phyloP scores from a whole-genome alignment of 2,329 filamentous ascomycete species.

The Corynespora cassiicola region DNA sequence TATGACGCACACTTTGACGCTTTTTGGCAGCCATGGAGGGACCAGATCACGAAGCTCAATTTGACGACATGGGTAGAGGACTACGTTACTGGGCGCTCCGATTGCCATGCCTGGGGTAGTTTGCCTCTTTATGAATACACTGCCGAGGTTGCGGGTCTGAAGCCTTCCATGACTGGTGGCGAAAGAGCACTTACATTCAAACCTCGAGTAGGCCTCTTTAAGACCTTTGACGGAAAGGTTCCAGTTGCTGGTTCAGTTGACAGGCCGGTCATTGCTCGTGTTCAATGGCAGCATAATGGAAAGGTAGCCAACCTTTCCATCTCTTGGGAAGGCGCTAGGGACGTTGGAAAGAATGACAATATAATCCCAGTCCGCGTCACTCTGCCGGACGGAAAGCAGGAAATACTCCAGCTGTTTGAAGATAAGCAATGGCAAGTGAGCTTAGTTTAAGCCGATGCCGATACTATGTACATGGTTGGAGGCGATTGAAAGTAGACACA shows the following conservation, averaged over 20 bases:
- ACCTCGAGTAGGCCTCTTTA: constrained; percentile 31
- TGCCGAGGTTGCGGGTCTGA: constrained; percentile 43
- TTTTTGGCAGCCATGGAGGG: constrained; percentile 49
- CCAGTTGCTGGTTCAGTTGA: constrained; percentile 26
- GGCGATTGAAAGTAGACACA: too few species aligned
- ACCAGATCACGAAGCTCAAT: constrained; percentile 43
- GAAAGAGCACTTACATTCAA: constrained; percentile 30
- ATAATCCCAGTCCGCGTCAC: too few species aligned
- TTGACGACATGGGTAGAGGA: constrained; percentile 53
- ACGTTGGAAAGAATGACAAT: too few species aligned
- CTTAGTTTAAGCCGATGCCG: too few species aligned
- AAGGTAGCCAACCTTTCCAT: too few species aligned
- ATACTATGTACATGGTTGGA: too few species aligned
- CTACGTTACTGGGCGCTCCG: constrained; percentile 50
- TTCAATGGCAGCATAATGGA: too few species aligned
- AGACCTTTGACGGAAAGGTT: constrained; percentile 26
- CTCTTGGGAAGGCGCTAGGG: too few species aligned
- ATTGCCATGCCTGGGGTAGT: constrained; percentile 55
- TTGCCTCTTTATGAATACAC: constrained; percentile 52
- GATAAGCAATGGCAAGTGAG: too few species aligned
- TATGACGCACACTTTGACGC: constrained; percentile 32
- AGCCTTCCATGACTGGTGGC: constrained; percentile 20
- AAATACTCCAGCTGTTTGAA: too few species aligned
- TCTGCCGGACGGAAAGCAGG: too few species aligned
- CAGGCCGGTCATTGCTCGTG: too few species aligned